Base-by-base conservation (phyloP, 2,329 filamentous ascomycete species). In the Aspergillus glaucus region DNA sequence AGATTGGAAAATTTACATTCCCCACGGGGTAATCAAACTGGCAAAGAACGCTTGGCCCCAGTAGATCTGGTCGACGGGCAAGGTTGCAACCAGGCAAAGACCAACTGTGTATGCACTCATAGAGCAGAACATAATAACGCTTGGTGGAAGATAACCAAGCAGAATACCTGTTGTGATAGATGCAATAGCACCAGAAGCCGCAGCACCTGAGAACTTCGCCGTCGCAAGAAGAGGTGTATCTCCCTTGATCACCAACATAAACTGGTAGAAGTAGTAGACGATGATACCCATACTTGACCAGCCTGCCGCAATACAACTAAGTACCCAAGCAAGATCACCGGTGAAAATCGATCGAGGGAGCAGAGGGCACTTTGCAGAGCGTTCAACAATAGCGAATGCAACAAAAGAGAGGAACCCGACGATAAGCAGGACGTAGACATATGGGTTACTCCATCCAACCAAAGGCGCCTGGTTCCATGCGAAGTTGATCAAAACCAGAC, bases 381-480 rank as follows among this genome's bases (percentile, higher is more conserved):
- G 55, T 58, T 83, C 73, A 47, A 78, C 57, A 62, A 74, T 75
- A 22, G 79, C 70, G 56, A 87, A 87, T 1, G 73, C 53, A 0
- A 61, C 67, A 1, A 83, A 62, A 1, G 84, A 63, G 0, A 81
- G 21, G 1, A 81, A 51, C 0, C 82, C 81, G 2, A 84, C 51
- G 28, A 85, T 76, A 1, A 87, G 67, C 0, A 79, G 65, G 0
- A 75, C 68, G 49, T 79, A 77, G 8, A 81, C 72, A 48, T 81
- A 81, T 0, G 79, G 69, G 6, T 71, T 68, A 0, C 66, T 55
- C 82, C 82, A 85, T 1, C 80, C 80, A 3, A 75, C 77, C 0
- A 79, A 68, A 0, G 79, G 75, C 0, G 79, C 81, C 57, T 86
- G 81, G 50, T 83, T 86, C 79, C 80, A 85, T 0, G 82, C 78